phyloP scores from a whole-genome alignment of 2,329 filamentous ascomycete genomes.

The Phoma sp. region DNA sequence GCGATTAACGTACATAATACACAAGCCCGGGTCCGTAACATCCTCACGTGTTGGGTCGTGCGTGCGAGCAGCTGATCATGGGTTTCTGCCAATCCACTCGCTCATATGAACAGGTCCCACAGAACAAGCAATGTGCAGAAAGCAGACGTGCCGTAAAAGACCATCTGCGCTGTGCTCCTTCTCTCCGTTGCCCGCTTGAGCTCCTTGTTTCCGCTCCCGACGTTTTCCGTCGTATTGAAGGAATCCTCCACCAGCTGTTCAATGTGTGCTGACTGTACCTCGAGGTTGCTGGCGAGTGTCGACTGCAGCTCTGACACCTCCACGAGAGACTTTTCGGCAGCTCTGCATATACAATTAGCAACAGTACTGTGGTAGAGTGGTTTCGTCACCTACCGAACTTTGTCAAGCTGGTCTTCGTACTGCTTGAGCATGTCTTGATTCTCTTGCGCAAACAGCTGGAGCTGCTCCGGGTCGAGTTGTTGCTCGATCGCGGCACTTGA shows the following conservation, averaged over 20 bases:
- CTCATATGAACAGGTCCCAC: constrained; percentile 58
- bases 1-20: constrained; percentile 10
- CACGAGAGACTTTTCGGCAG: constrained; percentile 85
- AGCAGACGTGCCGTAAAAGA: constrained; percentile 55
- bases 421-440: constrained; percentile 92
- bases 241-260: constrained; percentile 87
- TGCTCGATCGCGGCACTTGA: constrained; percentile 53
- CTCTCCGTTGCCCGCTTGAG: constrained; percentile 77
- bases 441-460: constrained; percentile 91
- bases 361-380: not conserved
- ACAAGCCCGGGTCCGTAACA: constrained; percentile 1
- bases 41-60: constrained; percentile 18
- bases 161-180: constrained; percentile 56
- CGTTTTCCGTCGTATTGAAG: constrained; percentile 80
- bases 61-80: constrained; percentile 9
- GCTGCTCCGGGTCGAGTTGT: constrained; percentile 79
- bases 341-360: constrained; percentile 58
- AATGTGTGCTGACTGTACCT: constrained; percentile 86
- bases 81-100: not conserved
- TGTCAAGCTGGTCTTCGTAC: constrained; percentile 91
- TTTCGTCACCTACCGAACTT: constrained; percentile 75
- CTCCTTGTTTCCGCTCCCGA: constrained; percentile 88
- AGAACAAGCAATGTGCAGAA: constrained; percentile 56
- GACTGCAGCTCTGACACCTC: constrained; percentile 94
- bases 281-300: constrained; percentile 83